Conservation (phyloP, 208 protist genomes). For the Acanthamoeba culbertsoni region DNA sequence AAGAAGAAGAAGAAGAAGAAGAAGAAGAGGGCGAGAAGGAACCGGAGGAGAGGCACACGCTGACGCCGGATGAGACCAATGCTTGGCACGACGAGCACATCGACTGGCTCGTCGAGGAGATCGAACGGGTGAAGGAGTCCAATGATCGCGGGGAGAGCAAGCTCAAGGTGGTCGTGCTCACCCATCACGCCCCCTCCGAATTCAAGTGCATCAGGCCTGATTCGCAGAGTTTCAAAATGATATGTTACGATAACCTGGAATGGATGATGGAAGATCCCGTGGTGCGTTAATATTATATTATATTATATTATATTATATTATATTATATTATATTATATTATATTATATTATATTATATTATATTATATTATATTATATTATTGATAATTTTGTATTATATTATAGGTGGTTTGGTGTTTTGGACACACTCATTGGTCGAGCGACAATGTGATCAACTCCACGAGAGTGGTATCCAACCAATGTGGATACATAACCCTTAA, state of each 20-base stretch:
- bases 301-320: background rate
- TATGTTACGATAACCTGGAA: background rate
- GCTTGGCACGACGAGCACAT: background rate
- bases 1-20: background rate
- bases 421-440: constrained; percentile 21
- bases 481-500: background rate
- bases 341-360: background rate
- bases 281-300: background rate
- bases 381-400: background rate
- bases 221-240: background rate
- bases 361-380: background rate
- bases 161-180: constrained; percentile 16
- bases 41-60: background rate
- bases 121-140: background rate
- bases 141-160: background rate
- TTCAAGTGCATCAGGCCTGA: background rate
- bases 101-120: background rate
- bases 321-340: background rate
- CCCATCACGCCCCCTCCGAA: constrained; percentile 3
- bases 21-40: background rate
- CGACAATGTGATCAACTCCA: constrained; percentile 11
- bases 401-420: background rate
- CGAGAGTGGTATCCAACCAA: background rate
- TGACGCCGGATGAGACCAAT: background rate
- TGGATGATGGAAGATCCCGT: constrained; percentile 40